Base-by-base conservation (phyloP, 1,284 basidiomycete genomes). In the Cerrena zonata region DNA sequence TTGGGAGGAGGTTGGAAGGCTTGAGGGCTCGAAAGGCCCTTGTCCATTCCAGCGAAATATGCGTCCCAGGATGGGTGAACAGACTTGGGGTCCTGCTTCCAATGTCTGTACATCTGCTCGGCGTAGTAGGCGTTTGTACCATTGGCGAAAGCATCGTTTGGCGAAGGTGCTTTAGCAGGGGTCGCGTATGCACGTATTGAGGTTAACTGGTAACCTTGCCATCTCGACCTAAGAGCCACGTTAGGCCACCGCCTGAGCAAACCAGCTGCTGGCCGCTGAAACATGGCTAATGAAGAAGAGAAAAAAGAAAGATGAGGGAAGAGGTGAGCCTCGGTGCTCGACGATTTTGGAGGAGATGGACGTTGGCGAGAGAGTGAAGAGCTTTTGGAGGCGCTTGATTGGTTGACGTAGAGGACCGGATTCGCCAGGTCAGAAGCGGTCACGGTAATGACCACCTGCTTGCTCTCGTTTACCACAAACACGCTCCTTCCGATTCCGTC, bases 1-100 rank as follows among this genome's bases (percentile, higher is more conserved):
- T 71, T 73, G 1, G 94, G 94, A 25, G 94, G 90, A 24, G 90
- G 84, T 51, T 82, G 81, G 75, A 92, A 99, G 2, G 95, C 92
- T 58, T 89, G 79, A 41, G 84, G 70, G 55, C 91, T 91, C 2
- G 85, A 76, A 18, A 98, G 67, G 51, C 95, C 95, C 62, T 89
- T 89, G 61, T 96, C 92, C 66, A 99, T 79, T 37, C 92, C 96
- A 10, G 84, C 79, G 66, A 99, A 99, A 74, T 99, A 99, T 50
- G 87, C 82, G 57, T 90, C 81, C 96, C 96, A 99, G 26, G 93
- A 96, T 2, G 84, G 77, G 72, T 99, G 95, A 0, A 99, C 96
- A 41, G 89, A 89, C 58, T 82, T 80, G 38, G 93, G 91, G 71
- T 99, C 91, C 69, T 89, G 76, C 70, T 84, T 85, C 91, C 91